Evolutionary conservation across 495 filamentous ascomycete species (phyloP), one percentile per base, ranked within the genome.

Genomic region (Penicillium tannophilum): DNA sequence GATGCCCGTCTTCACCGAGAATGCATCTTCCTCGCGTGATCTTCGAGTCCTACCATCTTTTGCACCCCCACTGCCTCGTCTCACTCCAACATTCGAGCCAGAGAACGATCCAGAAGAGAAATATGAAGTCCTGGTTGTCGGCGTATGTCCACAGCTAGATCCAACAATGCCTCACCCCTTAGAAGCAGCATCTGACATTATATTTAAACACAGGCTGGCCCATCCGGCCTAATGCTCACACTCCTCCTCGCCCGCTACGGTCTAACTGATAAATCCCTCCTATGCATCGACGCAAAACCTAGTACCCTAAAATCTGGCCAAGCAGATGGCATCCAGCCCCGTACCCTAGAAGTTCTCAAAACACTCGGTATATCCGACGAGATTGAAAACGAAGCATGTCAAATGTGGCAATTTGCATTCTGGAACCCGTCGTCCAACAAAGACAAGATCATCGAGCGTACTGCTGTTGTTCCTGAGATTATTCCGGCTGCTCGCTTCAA

Each of bases 291-390:
- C 58, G 62, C 74, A 2, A 82, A 82, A 53, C 56, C 76, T 0
- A 60, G 61, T 0, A 72, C 72, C 1, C 58, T 79, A 10, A 76
- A 79, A 55, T 74, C 76, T 5, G 86, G 86, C 3, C 86, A 88
- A 66, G 86, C 86, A n/a, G 87, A 90, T 68, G 86, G 86, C 9
- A 71, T 87, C 4, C 77, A 85, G 64, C 77, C 78, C 30, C 83
- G 87, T 14, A 87, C 79, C 12, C 70, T 88, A 5, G 87, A 90
- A 67, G 87, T 88, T 12, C 79, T 90, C 9, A 74, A 78, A 55
- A 73, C 70, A 6, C 68, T 76, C 0, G 72, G 71, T 3, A 56
- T 76, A 1, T 64, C 61, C 0, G 74, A 76, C 57, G 74, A 76
- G 51, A 72, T 76, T 45, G 63, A 75, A 24, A 65, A 58, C 10